Base-by-base conservation (phyloP, 768 basidiomycete genomes). In the Hericium coralloides region DNA sequence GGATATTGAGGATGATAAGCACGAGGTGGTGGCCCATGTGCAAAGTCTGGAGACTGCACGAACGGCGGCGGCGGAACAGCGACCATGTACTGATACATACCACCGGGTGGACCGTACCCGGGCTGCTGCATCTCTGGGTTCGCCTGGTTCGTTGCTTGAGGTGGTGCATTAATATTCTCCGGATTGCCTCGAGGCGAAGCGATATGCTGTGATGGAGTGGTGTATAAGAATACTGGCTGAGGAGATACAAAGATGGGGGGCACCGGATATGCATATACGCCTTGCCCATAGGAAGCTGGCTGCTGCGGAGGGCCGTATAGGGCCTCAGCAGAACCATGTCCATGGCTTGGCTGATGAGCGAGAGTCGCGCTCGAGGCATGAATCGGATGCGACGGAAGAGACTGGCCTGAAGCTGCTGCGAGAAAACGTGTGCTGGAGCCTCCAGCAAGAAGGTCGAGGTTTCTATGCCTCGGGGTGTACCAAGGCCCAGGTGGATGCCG, bases 151-250 rank as follows among this genome's bases (percentile, higher is more conserved):
- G 8, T 12, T 8, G 37, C 50, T 41, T 55, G 59, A 12, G 31
- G 59, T 3, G 54, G 56, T 2, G 52, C 18, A 25, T 51, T 56
- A 3, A 49, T 37, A 17, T 38, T 22, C 53, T 37, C 37, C n/a
- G 39, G 48, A 12, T 43, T 45, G 18, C 37, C 12, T 45, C 15
- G 48, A 25, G 15, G 38, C 38, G 55, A 53, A 10, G 38, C 26
- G 37, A 56, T 36, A 12, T 48, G 8, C 3, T 55, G 43, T 50
- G 54, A 58, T 22, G 55, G 20, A 8, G 55, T 25, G 5, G 61
- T 59, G 38, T 57, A 60, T 17, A 58, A 49, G 41, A 53, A 62
- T 31, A 62, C 22, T 3, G 56, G 61, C 1, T 60, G 61, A 9
- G 53, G 55, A 1, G 61, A 53, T 12, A 58, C 39, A 15, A 54